Conservation (phyloP, 2,329 filamentous ascomycete species). For the Bipolaris sorokiniana region DNA sequence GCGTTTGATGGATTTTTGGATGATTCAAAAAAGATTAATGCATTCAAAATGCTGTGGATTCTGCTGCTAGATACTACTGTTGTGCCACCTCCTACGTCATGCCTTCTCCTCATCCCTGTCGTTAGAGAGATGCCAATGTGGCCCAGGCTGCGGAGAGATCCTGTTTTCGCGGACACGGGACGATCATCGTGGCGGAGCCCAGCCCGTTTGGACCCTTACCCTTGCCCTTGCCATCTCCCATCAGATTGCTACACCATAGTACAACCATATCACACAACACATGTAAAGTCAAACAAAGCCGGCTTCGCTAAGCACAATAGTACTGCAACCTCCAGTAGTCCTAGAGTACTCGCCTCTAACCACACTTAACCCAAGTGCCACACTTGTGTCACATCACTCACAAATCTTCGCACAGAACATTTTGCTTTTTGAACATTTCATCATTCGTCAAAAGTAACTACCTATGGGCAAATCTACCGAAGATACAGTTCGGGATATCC, state of each 20-base stretch:
- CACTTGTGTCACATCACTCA: neutral
- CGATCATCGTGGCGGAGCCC: constrained; percentile 21
- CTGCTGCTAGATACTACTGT: constrained; percentile 10
- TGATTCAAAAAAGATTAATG: neutral
- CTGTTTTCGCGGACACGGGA: constrained; percentile 26
- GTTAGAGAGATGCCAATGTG: constrained; percentile 14
- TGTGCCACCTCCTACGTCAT: constrained; percentile 28
- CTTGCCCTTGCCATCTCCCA: constrained; percentile 3
- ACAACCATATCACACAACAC: neutral
- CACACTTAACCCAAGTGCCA: too few species aligned
- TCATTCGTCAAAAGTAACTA: constrained; percentile 41
- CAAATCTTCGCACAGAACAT: neutral
- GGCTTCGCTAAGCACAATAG: neutral
- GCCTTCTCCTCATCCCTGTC: constrained; percentile 20
- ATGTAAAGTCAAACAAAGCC: neutral
- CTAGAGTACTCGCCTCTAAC: too few species aligned
- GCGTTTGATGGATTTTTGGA: neutral
- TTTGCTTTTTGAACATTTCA: constrained; percentile 34
- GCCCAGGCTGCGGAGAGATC: constrained; percentile 23
- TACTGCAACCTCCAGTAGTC: neutral
- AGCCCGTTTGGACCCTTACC: constrained; percentile 17
- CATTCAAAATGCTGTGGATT: neutral
- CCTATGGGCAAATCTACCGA: constrained; percentile 41
- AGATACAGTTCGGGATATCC: constrained; percentile 44
- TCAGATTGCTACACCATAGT: neutral